Base-by-base conservation (phyloP, 2,329 filamentous ascomycete genomes). In the Diaporthe vexans region DNA sequence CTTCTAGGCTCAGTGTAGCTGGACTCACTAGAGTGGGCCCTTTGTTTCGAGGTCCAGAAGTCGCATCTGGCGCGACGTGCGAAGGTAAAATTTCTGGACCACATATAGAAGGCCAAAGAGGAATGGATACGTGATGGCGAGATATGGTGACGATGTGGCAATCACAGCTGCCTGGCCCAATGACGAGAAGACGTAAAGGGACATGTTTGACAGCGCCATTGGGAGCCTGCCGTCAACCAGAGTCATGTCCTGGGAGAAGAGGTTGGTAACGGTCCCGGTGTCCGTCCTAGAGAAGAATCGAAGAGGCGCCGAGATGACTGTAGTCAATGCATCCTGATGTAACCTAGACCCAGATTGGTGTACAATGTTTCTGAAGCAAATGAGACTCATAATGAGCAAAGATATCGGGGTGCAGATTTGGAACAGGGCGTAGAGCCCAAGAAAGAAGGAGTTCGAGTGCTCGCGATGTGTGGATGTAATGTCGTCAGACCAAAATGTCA, bases 201-300 rank as follows among this genome's bases (percentile, higher is more conserved):
- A 61, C 57, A 80, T 71, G 46, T 82, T 80, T 56, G 79, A 76
- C 8, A 82, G 61, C 7, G 81, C 75, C 10, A 80, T 56, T 0
- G 84, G 84, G 6, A 86, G 80, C 37, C 83, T 79, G 3, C 82
- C 80, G 68, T 85, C 84, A 6, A 86, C 80, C 3, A 86, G 78
- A 0, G 83, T 81, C 77, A 86, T 80, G 72, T 86, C 84, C 61
- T 80, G 79, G 13, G 76, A 79, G 69, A 80, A 80, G 61, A 79
- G 61, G 37, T 79, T 80, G 21, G 79, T 77, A 21, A 79, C 71
- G 4, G 75, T 76, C 5, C 79, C 79, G 0, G 77, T 77, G 71
- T 80, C 79, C 5, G 77, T 78, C 15, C 71, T 73, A 24, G 76
- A 78, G 24, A 80, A 77, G 37, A 77, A 73, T 0, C 75, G 71